Conservation (phyloP, 163 green algal genomes). For the Prototheca cutis region DNA sequence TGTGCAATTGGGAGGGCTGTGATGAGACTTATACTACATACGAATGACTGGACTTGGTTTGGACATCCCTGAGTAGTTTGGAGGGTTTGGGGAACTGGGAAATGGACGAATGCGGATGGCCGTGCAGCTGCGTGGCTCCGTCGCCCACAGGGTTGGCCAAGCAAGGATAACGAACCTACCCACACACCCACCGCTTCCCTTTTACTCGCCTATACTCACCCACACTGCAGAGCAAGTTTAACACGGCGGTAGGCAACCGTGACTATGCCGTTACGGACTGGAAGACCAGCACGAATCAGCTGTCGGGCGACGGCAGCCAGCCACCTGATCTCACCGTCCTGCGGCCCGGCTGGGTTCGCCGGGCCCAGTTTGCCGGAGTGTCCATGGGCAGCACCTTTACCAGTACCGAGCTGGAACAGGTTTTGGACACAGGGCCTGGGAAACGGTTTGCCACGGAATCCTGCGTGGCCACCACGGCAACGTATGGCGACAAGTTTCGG, state of each 20-base stretch:
- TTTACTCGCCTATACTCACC: too few relatives aligned
- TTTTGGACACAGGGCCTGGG: constrained; percentile 18
- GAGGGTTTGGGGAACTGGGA: too few relatives aligned
- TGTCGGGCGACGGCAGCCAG: background rate
- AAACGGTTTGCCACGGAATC: constrained; percentile 35
- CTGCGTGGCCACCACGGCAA: constrained; percentile 51
- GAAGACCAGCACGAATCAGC: background rate
- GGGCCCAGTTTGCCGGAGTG: background rate
- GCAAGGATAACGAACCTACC: too few relatives aligned
- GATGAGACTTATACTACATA: too few relatives aligned
- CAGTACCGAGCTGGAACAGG: constrained; percentile 24
- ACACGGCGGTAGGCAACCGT: background rate
- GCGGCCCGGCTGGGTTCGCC: background rate
- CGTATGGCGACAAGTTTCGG: constrained; percentile 70
- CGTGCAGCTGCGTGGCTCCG: too few relatives aligned
- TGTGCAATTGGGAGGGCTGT: too few relatives aligned
- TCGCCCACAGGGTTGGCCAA: too few relatives aligned
- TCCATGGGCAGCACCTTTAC: constrained; percentile 18
- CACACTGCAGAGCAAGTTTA: background rate
- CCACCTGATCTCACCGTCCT: background rate
- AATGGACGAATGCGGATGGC: too few relatives aligned
- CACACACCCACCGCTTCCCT: too few relatives aligned
- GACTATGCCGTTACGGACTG: background rate
- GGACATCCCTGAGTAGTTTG: too few relatives aligned
- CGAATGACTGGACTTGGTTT: too few relatives aligned